Percentiles rank a stretch among this genome's conserved stretches.
Evolutionary conservation across 371 early-diverging fungal genomes (phyloP).

Genomic region (Mortierella sp.): DNA sequence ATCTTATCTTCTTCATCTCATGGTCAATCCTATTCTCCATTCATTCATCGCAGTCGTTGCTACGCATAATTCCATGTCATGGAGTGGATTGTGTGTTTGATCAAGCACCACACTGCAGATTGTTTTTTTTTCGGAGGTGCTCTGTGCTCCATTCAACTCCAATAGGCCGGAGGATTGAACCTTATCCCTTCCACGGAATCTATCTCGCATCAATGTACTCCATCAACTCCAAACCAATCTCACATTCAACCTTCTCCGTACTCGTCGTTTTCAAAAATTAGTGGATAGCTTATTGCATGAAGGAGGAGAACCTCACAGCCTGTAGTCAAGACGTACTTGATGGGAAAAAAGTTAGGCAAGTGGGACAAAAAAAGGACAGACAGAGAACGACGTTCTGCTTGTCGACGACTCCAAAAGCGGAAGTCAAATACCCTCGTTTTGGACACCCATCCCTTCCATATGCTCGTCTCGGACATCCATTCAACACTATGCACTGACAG

Average conservation of each 20-base stretch:
- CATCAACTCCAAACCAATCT: not conserved
- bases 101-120: not conserved
- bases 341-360: not conserved
- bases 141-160: constrained; percentile 4
- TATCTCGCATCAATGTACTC: not conserved
- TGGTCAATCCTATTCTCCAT: too few relatives aligned
- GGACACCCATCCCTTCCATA: not conserved
- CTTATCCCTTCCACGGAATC: not conserved
- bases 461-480: too few relatives aligned
- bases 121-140: not conserved
- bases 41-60: too few relatives aligned
- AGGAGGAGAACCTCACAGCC: not conserved
- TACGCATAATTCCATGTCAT: too few relatives aligned
- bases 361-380: not conserved
- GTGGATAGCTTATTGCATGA: not conserved
- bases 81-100: too few relatives aligned
- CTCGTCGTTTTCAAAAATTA: not conserved
- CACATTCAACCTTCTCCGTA: not conserved
- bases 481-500: too few relatives aligned
- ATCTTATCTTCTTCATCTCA: too few relatives aligned
- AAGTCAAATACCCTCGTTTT: not conserved
- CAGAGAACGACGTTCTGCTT: not conserved
- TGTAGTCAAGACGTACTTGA: not conserved
- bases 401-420: constrained; percentile 9
- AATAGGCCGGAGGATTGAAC: not conserved